Base-by-base conservation (phyloP, 345 rosid genomes). In the Lepidium africanum region DNA sequence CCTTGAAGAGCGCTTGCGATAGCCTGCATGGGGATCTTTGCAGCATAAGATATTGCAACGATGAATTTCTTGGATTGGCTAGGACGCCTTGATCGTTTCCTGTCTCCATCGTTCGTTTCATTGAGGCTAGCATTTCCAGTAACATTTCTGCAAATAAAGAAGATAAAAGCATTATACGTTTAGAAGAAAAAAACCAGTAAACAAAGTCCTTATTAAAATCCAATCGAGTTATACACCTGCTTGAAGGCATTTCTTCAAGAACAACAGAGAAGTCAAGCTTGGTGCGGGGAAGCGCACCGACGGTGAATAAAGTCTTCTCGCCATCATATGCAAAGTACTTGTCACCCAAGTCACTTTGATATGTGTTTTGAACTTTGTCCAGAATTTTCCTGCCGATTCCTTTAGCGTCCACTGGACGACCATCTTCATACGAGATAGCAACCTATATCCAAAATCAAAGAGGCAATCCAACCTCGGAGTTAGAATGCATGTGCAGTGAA, bases 281-380 rank as follows among this genome's bases (percentile, higher is more conserved):
- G 83, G 87, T 87, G n/a, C 78, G 77, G 2, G 91, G 94, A 33
- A 93, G 94, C 14, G 92, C 45, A 42, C 97, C 97, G 64, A 83
- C 57, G 27, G 96, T 87, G 67, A 90, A 93, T 53, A 93, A 59
- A 45, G 91, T 86, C 67, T 90, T 88, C 71, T 88, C 97, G 0
- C 99, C 99, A 68, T 94, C 97, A 73, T 94, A 94, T 6, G 99
- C 99, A 74, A 94, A 88, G 36, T 82, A 69, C 62, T 88, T 94
- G 27, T 79, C 82, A 5, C 59, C 86, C 41, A 93, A 65, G 35
- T 88, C 91, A 35, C 57, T 57, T 25, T 16, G 65, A 39, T 94
- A 87, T 0, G 95, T 90, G 48, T 84, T 88, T 10, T 90, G 91
- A 35, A 91, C 92, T 67, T 74, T 78, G 12, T 88, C 88, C 52